Base-by-base conservation (phyloP, 108 stramenopile species). In the Aurantiochytrium sp. region DNA sequence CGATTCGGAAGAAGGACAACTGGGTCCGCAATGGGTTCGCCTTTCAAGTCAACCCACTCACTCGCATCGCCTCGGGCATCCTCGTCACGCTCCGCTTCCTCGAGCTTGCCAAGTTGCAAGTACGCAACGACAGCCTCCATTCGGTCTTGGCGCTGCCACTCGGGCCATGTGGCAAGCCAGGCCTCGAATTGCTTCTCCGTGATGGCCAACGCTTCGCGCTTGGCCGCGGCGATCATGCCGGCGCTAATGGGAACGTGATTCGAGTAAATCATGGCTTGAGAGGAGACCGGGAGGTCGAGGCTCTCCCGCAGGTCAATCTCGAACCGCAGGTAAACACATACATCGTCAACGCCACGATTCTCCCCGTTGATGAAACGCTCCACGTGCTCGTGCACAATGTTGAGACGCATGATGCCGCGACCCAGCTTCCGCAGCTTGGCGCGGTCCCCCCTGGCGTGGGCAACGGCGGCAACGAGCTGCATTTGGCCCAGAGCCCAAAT, bases 311-410 rank as follows among this genome's bases (percentile, higher is more conserved):
- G 76, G 19, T 21, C 76, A 23, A 83, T 83, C 28, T 83, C 76
- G 51, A 83, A 83, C 14, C 49, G 23, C 51, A 83, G 28, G 5
- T 83, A 83, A 12, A 83, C 76, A 45, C 76, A 83, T 1, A 83
- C 76, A 35, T 83, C 76, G 51, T 83, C 76, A 12, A 83, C 4
- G 6, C 25, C 64, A 6, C 64, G 64, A 23, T 18, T 8, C 64
- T 42, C 25, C 35, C 14, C 42, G 25, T 69, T 69, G 64, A 69
- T 69, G 3, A 42, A 69, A 10, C 42, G 25, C 42, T 69, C 64
- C 25, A 69, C 64, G 42, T 83, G 76, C n/a, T 83, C 76, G 28
- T 83, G 76, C 76, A 83, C 76, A 83, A 83, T 83, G 45, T 53
- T 53, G 45, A 83, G 76, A 6, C 51, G 45, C 51, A 83, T 83